Base-by-base conservation (phyloP, 768 basidiomycete species). In the Mycena maculata region DNA sequence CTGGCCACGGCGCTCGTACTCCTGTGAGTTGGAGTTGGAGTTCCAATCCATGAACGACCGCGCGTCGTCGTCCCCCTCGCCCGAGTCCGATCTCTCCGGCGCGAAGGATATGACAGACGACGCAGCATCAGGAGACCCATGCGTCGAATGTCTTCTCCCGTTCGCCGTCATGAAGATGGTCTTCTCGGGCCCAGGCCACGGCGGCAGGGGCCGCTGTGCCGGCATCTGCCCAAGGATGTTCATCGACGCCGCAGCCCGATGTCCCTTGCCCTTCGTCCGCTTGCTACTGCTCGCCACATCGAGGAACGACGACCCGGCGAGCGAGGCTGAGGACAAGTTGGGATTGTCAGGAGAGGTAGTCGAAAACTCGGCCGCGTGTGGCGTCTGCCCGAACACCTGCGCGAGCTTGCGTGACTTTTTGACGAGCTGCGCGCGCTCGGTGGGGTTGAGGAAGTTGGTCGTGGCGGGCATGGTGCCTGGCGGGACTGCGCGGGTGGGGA, bases 331-430 rank as follows among this genome's bases (percentile, higher is more conserved):
- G n/a, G n/a, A n/a, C n/a, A n/a, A n/a, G 33, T 13, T 13, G 33
- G 33, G 33, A 13, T 13, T 36, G 33, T 6, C 33, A 13, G 33
- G 33, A 13, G 33, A 36, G 72, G 73, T 83, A 62, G 69, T 76
- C 30, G 76, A 68, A 56, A 83, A 70, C 8, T 76, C 78, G 12
- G 85, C 85, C 5, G 82, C 79, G 7, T 80, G 83, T 4, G 90
- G 92, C 4, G 84, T 87, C 76, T 88, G 84, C 44, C 93, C 93
- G 60, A 95, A 90, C n/a, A 95, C 80, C 68, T 90, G 89, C n/a
- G 90, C 84, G 52, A 95, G 85, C 77, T 95, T 95, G 72, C 90
- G 88, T 55, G 89, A 87, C 71, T 90, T 91, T 59, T 87, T 83
- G 33, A 95, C 81, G 62, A 91, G 87, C 54, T 92, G 92, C 0